Evolutionary conservation across 192 early-diverging fungal species (phyloP).

Genomic region (Entomortierella lignicola): DNA sequence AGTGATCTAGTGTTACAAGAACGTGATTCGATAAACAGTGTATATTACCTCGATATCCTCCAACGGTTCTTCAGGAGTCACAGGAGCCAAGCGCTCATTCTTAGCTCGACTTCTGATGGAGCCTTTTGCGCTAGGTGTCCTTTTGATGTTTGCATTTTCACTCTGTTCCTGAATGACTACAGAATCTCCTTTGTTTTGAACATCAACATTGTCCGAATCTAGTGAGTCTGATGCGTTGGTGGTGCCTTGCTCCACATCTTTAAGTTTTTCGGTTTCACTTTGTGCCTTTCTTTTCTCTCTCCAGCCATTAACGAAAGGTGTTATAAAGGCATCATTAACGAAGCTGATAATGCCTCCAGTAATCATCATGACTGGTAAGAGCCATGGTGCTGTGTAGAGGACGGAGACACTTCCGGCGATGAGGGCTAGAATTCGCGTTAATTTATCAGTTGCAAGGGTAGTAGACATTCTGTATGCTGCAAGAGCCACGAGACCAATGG

Average conservation of each 20-base stretch:
- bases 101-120: conserved; percentile 25
- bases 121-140: background rate
- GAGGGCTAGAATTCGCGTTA: conserved; percentile 46
- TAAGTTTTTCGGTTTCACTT: background rate
- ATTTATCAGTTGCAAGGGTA: conserved; percentile 47
- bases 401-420: conserved; percentile 37
- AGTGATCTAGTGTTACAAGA: too few relatives aligned
- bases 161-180: background rate
- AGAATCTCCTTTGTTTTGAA: background rate
- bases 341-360: conserved; percentile 56
- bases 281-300: background rate
- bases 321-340: conserved; percentile 20
- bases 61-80: background rate
- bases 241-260: conserved; percentile 19
- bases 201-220: background rate
- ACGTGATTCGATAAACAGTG: too few relatives aligned
- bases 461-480: conserved; percentile 63
- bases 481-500: conserved; percentile 70
- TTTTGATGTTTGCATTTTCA: background rate
- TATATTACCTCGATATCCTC: conserved; percentile 12
- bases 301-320: conserved; percentile 1
- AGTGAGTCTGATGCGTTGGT: background rate
- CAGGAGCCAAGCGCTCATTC: background rate
- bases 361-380: conserved; percentile 68
- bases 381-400: conserved; percentile 58